Evolutionary conservation across 2,329 filamentous ascomycete genomes (phyloP), one percentile per base, ranked within the genome.

Genomic region (Aspergillus neoniger): DNA sequence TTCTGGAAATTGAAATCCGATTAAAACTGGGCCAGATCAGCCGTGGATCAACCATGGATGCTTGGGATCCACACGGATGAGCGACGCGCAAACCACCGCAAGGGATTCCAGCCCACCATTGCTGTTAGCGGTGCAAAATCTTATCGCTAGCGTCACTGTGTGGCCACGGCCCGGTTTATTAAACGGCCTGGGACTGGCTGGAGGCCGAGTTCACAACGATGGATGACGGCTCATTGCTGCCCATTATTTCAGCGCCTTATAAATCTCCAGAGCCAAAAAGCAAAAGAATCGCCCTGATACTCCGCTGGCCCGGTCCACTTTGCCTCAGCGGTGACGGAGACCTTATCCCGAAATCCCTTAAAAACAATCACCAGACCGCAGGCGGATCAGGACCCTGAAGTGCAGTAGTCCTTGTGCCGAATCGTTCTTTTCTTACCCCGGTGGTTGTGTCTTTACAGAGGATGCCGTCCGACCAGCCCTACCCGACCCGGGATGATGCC

Each of bases 81-180:
- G 38, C 52, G 38, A 55, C 52, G 52, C 52, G 52, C 52, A 55
- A 55, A 55, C 52, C 52, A 55, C 38, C 38, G 52, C 52, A 44
- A 55, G 52, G 52, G 52, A 55, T 32, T 15, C 15, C 39, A 14
- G 52, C 38, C 41, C 41, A 44, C 41, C 41, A 44, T 23, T 23
- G 41, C 41, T 23, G 41, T 43, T 55, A 55, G 52, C 52, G 23
- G 38, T 55, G 52, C 38, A 55, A 55, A 55, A 23, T 44, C 41
- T n/a, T 30, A 44, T 43, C 52, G n/a, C 23, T 43, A 55, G 38
- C 23, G 38, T 38, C 49, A 28, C 19, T 49, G 25, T 9, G 21
- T 48, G 25, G 44, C 44, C 44, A n/a, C 25, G 44, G 25, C 21
- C 23, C 44, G 44, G 23, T 23, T 30, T 44, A 44, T 44, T 19